A percentile compares a stretch with the other conserved stretches of the same genome.
phyloP scores from a whole-genome alignment of 1,284 basidiomycete genomes.

The Cystobasidiaceae sp. region DNA sequence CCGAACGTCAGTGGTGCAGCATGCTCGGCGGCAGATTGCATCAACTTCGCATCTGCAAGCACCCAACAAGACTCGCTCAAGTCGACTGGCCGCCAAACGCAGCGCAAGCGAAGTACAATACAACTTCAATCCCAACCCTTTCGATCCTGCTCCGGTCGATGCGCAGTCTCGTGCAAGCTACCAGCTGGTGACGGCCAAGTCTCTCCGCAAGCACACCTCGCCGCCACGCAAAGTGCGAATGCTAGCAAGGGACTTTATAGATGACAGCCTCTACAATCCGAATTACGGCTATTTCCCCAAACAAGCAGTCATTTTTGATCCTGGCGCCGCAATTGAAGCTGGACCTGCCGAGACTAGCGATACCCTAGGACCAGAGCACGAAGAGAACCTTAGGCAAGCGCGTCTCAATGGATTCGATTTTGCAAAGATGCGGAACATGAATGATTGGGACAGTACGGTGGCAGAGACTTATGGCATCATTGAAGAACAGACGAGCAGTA shows the following conservation, averaged over 20 bases:
- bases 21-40: too few species aligned
- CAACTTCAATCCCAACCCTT: constrained; percentile 37
- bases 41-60: too few species aligned
- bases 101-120: constrained; percentile 16
- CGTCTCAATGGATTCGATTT: constrained; percentile 61
- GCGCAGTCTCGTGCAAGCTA: constrained; percentile 48
- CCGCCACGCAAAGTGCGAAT: constrained; percentile 82
- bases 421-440: constrained; percentile 58
- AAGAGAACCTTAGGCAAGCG: constrained; percentile 44
- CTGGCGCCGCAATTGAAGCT: constrained; percentile 48
- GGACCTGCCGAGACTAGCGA: not conserved
- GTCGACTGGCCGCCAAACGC: too few species aligned
- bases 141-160: constrained; percentile 19
- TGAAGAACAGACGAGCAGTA: constrained; percentile 51
- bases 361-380: constrained; percentile 39
- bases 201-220: constrained; percentile 57
- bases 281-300: constrained; percentile 95
- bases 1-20: too few species aligned
- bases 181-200: constrained; percentile 66
- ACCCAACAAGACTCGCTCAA: too few species aligned
- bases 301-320: constrained; percentile 77
- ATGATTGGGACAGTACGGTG: constrained; percentile 75
- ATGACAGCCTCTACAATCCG: constrained; percentile 94
- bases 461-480: constrained; percentile 68
- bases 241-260: constrained; percentile 93